Conservation (phyloP, 495 filamentous ascomycete species). For the Staphylotrichum longicolle region DNA sequence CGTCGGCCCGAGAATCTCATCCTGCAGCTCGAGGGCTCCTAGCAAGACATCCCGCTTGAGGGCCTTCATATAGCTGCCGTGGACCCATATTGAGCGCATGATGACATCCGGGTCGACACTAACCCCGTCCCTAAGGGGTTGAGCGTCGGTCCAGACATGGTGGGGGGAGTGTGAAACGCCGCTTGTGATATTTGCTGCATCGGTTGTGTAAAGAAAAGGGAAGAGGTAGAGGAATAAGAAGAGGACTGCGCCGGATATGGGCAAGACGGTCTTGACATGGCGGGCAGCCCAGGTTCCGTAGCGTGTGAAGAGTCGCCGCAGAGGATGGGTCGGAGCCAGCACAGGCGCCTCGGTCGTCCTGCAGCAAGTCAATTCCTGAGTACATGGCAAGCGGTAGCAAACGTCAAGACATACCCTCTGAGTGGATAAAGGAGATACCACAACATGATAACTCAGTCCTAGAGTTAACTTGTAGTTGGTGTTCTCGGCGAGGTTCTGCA, state of each 20-base stretch:
- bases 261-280: slow-evolving; percentile 63
- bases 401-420: slow-evolving; percentile 49
- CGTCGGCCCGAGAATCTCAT: slow-evolving; percentile 55
- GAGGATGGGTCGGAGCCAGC: slow-evolving; percentile 56
- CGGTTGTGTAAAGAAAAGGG: slow-evolving; percentile 63
- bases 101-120: slow-evolving; percentile 49
- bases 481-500: neutral
- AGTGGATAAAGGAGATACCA: slow-evolving; percentile 66
- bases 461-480: neutral
- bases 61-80: slow-evolving; percentile 68
- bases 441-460: slow-evolving; percentile 40
- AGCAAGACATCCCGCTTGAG: slow-evolving; percentile 59
- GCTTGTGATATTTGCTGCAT: slow-evolving; percentile 56
- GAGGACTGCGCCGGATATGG: slow-evolving; percentile 61
- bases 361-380: slow-evolving; percentile 17
- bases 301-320: slow-evolving; percentile 58
- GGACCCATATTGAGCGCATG: slow-evolving; percentile 58
- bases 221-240: slow-evolving; percentile 64
- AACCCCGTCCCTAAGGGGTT: slow-evolving; percentile 47
- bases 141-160: slow-evolving; percentile 74
- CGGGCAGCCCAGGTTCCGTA: slow-evolving; percentile 63
- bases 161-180: slow-evolving; percentile 63
- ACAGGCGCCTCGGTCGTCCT: slow-evolving; percentile 63
- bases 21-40: slow-evolving; percentile 62
- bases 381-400: neutral